Base-by-base conservation (phyloP, 805 yeast genomes). In the Ogataea pignaliae region DNA sequence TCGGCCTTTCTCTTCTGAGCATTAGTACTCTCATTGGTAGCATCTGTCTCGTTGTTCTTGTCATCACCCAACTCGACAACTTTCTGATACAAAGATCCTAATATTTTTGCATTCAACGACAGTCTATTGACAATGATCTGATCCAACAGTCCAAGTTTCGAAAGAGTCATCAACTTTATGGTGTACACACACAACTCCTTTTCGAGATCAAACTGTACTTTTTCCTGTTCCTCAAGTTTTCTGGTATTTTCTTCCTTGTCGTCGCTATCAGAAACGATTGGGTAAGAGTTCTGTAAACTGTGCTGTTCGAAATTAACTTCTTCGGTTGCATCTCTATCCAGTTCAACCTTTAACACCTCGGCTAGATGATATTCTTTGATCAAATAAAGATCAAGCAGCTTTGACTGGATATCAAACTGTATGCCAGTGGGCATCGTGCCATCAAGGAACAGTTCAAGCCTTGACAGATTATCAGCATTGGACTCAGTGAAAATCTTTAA, bases 281-380 rank as follows among this genome's bases (percentile, higher is more conserved):
- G 26, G 7, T 7, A 4, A 21, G 7, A 21, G 26, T 21, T 21
- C 26, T 21, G 26, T 21, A 21, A 7, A 7, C 7, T 5, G 7
- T 53, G 58, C 10, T 39, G 46, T 11, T 46, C 51, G 29, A 57
- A 61, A 36, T 55, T 55, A 11, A 63, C 66, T 33, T 56, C 81
- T 54, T 81, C 86, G 16, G 70, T 66, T 30, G 71, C 81, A 17
- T 64, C 66, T 52, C 84, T 68, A 36, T 78, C 83, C 41, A 81
- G 56, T 11, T 70, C 65, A 2, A 68, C 54, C 0, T 60, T 54
- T n/a, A 63, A 37, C 1, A 60, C 32, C 36, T 57, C 63, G 0
- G 80, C 79, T 11, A 69, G 51, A 17, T 65, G 64, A 7, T 73
- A 66, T 51, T 82, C 88, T 45, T 73, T 69, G 17, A 68, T 56